These are phyloP conservation scores for Handroanthus guayacan DNA, from an alignment of 257 asterid genomes.

Conservation along the genomic window DNA sequence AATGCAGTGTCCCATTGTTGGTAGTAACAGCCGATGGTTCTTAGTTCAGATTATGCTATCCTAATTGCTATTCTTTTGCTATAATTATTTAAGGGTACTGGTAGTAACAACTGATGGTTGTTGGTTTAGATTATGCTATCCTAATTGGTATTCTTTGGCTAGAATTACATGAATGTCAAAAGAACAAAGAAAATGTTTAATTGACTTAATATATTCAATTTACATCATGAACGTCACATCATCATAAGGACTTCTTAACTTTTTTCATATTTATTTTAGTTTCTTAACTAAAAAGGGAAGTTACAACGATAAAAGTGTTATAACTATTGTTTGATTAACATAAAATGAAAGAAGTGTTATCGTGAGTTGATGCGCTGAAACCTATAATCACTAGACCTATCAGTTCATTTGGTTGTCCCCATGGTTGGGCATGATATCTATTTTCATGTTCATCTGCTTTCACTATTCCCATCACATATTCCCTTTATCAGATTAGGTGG, in stretches of 20 bases:
- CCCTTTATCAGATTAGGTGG: constrained; percentile 71
- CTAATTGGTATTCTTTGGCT: background rate
- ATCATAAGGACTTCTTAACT: background rate
- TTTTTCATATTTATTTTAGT: background rate
- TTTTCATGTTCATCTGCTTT: constrained; percentile 10
- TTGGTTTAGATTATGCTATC: background rate
- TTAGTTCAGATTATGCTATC: background rate
- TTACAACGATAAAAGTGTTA: background rate
- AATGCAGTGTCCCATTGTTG: background rate
- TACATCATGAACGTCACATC: background rate
- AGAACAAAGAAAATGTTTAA: background rate
- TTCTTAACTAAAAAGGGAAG: background rate
- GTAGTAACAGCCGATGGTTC: background rate
- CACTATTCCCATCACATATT: background rate
- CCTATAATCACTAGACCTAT: too few species aligned
- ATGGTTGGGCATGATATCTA: background rate
- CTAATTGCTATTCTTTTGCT: background rate
- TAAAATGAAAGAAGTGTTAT: background rate
- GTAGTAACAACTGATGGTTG: constrained; percentile 2
- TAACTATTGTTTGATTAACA: constrained; percentile 4
- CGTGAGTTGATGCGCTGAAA: background rate
- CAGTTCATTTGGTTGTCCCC: too few species aligned
- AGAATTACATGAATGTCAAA: background rate
- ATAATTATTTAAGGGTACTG: background rate
- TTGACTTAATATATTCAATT: background rate